A percentile compares a stretch with the other conserved stretches of the same genome.
Evolutionary conservation across 176 grass and related monocot species (phyloP).

Genomic region (Carex parvula): DNA sequence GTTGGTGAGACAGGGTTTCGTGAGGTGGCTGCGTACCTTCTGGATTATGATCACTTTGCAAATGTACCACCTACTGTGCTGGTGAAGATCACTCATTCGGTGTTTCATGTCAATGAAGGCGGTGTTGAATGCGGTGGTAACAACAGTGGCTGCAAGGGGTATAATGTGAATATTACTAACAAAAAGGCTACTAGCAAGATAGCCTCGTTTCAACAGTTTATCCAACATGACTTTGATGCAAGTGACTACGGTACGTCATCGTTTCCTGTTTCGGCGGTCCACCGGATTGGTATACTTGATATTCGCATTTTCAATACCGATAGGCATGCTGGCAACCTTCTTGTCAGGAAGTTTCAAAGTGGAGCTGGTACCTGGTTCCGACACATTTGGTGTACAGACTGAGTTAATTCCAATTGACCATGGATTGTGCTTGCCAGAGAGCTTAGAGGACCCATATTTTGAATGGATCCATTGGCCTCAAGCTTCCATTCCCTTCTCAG

Average conservation of each 20-base stretch:
- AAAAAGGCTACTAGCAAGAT: conserved; percentile 69
- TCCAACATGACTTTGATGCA: conserved; percentile 89
- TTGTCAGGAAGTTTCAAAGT: conserved; percentile 58
- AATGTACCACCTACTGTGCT: conserved; percentile 85
- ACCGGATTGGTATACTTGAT: conserved; percentile 90
- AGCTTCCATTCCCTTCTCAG: conserved; percentile 74
- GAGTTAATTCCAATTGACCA: conserved; percentile 94
- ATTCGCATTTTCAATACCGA: conserved; percentile 97
- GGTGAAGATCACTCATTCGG: conserved; percentile 80
- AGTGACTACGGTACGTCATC: conserved; percentile 91
- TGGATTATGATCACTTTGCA: conserved; percentile 66
- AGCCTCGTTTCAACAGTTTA: conserved; percentile 85
- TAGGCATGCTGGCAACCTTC: conserved; percentile 81
- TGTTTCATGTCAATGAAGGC: conserved; percentile 76
- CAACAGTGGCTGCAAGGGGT: conserved; percentile 32
- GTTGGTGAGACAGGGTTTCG: conserved; percentile 91
- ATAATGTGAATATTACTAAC: conserved; percentile 32
- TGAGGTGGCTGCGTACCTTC: conserved; percentile 85
- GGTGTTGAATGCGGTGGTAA: conserved; percentile 20
- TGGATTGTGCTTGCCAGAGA: conserved; percentile 82
- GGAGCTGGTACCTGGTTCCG: conserved; percentile 36
- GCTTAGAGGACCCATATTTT: conserved; percentile 93
- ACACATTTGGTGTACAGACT: conserved; percentile 60
- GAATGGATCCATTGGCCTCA: conserved; percentile 99
- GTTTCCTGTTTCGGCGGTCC: conserved; percentile 84